phyloP scores from a whole-genome alignment of 371 early-diverging fungal species.

The Pancytospora philotis region DNA sequence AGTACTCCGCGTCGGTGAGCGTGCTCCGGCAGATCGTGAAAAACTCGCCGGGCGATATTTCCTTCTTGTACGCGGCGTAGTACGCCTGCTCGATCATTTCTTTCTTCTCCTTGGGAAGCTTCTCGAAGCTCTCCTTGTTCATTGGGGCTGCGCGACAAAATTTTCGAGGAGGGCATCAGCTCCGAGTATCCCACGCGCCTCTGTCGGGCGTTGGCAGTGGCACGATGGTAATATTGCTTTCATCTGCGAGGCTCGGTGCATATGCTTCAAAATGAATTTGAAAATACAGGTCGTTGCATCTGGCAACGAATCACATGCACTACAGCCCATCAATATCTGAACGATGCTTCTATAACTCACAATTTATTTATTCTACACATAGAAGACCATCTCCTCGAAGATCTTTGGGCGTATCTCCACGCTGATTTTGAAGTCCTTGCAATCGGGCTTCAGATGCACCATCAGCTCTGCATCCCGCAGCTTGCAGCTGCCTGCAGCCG shows the following conservation, averaged over 20 bases:
- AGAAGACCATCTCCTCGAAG: no score
- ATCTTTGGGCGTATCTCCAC: no score
- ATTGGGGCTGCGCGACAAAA: constrained; percentile 34
- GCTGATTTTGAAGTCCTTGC: no score
- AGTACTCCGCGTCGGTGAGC: constrained; percentile 31
- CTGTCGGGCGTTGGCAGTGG: not conserved
- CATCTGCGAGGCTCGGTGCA: not conserved
- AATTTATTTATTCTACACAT: no score
- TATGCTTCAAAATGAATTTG: not conserved
- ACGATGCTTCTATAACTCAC: no score
- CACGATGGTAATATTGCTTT: not conserved
- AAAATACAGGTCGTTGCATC: no score
- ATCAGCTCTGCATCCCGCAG: no score
- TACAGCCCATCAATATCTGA: no score
- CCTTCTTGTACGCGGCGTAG: constrained; percentile 29
- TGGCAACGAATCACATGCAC: no score
- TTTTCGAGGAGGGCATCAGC: not conserved
- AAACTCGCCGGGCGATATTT: constrained; percentile 46
- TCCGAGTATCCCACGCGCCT: no score
- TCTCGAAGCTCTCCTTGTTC: constrained; percentile 50
- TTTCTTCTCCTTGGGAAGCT: constrained; percentile 44
- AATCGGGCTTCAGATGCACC: no score
- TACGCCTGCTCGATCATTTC: constrained; percentile 47
- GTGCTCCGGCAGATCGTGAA: constrained; percentile 35
- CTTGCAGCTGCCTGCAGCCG: no score